Conservation (phyloP, 768 basidiomycete species). For the Amanita subjunquillea region DNA sequence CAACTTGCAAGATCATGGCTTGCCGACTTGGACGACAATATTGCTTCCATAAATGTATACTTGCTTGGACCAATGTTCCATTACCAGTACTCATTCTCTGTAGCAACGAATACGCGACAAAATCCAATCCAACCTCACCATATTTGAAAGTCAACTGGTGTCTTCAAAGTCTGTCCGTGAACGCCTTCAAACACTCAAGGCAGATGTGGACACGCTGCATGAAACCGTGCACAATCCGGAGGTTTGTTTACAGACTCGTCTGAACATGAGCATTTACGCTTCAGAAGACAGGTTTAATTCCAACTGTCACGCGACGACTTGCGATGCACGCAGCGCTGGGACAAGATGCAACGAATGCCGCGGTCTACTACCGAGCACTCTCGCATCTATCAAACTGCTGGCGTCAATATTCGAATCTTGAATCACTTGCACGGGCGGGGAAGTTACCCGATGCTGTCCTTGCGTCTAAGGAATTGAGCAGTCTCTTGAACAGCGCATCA, state of each 20-base stretch:
- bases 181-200: conserved; percentile 38
- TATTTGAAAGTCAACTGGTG: conserved; percentile 53
- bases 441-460: conserved; percentile 53
- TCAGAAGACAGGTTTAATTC: conserved; percentile 57
- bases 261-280: background rate
- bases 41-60: conserved; percentile 58
- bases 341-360: conserved; percentile 50
- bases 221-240: conserved; percentile 45
- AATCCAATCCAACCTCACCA: conserved; percentile 51
- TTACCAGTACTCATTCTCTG: conserved; percentile 10
- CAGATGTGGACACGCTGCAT: conserved; percentile 42
- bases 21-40: conserved; percentile 60
- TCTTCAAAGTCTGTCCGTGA: conserved; percentile 57
- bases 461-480: conserved; percentile 30
- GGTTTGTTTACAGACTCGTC: conserved; percentile 26
- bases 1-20: conserved; percentile 61
- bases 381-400: conserved; percentile 46
- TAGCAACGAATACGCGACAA: conserved; percentile 66
- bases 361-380: conserved; percentile 38
- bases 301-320: conserved; percentile 44
- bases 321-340: conserved; percentile 51
- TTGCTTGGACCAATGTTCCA: conserved; percentile 6
- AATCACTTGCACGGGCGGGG: conserved; percentile 40
- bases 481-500: conserved; percentile 37
- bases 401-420: conserved; percentile 32